These are phyloP conservation scores for Lunularia cruciata DNA, from an alignment of 225 moss, liverwort and hornwort species.

Conservation along the genomic window DNA sequence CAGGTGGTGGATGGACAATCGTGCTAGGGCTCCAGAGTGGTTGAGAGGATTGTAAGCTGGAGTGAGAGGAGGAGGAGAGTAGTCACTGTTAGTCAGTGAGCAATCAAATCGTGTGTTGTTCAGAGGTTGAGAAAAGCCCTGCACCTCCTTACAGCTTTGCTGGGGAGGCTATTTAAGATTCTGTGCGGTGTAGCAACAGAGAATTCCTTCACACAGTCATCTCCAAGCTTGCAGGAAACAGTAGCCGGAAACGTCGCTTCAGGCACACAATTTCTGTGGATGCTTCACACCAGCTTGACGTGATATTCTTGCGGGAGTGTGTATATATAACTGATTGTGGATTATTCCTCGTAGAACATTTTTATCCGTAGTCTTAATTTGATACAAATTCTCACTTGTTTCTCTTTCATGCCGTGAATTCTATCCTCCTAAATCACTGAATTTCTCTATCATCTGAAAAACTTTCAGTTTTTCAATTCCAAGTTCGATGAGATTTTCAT, in stretches of 20 bases:
- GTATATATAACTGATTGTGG: too few relatives aligned
- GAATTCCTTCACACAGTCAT: neutral
- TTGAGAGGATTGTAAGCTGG: too few relatives aligned
- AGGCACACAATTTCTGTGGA: neutral
- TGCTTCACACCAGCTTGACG: neutral
- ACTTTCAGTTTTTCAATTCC: too few relatives aligned
- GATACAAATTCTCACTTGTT: too few relatives aligned
- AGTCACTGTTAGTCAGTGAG: neutral
- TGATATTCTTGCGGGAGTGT: neutral
- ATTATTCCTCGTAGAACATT: too few relatives aligned
- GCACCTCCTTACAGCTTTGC: neutral
- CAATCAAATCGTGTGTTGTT: neutral
- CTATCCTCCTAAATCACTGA: too few relatives aligned
- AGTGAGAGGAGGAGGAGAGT: neutral
- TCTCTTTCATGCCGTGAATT: too few relatives aligned
- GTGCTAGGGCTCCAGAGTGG: too few relatives aligned
- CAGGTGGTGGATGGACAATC: too few relatives aligned
- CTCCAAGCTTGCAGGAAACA: slow-evolving; percentile 12
- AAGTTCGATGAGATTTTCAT: too few relatives aligned
- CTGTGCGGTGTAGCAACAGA: neutral
- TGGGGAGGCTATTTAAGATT: neutral
- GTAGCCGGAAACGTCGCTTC: neutral
- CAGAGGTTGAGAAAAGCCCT: neutral
- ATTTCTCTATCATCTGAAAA: too few relatives aligned
- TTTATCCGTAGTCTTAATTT: too few relatives aligned